Evolutionary conservation across 2,329 filamentous ascomycete species (phyloP), one percentile per base, ranked within the genome.

Genomic region (Pseudogymnoascus sp.): DNA sequence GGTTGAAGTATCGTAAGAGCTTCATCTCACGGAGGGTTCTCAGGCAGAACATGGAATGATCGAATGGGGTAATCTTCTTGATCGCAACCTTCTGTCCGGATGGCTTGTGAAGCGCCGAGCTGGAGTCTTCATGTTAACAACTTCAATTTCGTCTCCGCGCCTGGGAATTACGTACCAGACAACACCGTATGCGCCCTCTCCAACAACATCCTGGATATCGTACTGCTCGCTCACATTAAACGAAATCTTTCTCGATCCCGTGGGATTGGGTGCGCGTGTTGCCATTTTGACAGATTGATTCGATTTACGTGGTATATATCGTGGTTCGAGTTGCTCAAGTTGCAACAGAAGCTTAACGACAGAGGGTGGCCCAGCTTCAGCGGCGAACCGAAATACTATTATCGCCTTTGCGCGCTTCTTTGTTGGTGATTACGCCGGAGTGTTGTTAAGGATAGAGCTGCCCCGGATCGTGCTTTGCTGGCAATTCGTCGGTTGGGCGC

Each of bases 151-250:
- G 4, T 22, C 30, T 37, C 30, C 39, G 22, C n/a, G 6, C 2
- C 50, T 15, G 18, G 25, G 7, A 25, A 43, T 39, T 39, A 78
- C 88, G 75, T 83, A 97, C 92, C 94, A 97, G 68, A 99, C 94
- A 67, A 99, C 93, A 75, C 94, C 94, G 72, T 99, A 99, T 66
- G 94, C 94, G 72, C 94, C 94, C 77, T 99, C 94, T 68, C 94
- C 94, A 63, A 99, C 95, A 57, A 99, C 94, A 86, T 99, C 94
- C 75, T 97, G 93, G 68, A 99, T 99, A 73, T 99, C 94, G 74
- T 99, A 99, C 76, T 99, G 94, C 76, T 99, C 94, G 72, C 92
- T 97, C 65, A 99, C 94, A 73, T 99, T 99, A 86, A 99, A 99
- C 61, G 92, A 97, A 75, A 99, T 99, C 84, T 97, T 99, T 74